phyloP scores from a whole-genome alignment of 768 basidiomycete genomes.

The Neoboletus subvelutipes region DNA sequence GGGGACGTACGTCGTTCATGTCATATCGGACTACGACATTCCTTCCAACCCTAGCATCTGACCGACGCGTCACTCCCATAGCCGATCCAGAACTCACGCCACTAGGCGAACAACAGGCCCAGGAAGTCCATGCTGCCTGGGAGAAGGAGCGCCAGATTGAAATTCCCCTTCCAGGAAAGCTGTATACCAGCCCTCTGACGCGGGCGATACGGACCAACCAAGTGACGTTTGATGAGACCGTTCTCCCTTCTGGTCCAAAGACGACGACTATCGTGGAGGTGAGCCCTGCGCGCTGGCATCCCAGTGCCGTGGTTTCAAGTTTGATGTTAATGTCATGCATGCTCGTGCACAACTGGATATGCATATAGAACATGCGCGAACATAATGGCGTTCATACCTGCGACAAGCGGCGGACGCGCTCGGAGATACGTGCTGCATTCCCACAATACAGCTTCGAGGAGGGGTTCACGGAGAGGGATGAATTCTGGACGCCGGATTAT shows the following conservation, averaged over 20 bases:
- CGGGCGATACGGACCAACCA: slow-evolving; percentile 59
- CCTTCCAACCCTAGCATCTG: neutral
- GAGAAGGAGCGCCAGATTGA: slow-evolving; percentile 9
- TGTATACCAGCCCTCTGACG: slow-evolving; percentile 49
- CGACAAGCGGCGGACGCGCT: slow-evolving; percentile 56
- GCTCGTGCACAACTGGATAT: neutral
- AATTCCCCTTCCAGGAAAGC: slow-evolving; percentile 21
- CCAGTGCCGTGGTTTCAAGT: neutral
- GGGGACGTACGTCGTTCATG: slow-evolving; percentile 63
- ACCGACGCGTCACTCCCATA: neutral
- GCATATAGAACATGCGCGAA: slow-evolving; percentile 61
- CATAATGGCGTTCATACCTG: slow-evolving; percentile 67
- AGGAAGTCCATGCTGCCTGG: slow-evolving; percentile 20
- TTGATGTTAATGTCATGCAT: neutral
- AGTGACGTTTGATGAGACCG: slow-evolving; percentile 47
- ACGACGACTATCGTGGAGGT: slow-evolving; percentile 62
- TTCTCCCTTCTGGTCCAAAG: slow-evolving; percentile 26
- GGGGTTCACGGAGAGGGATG: slow-evolving; percentile 60
- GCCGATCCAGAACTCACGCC: slow-evolving; percentile 54
- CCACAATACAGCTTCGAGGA: slow-evolving; percentile 53
- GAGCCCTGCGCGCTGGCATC: neutral
- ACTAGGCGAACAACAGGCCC: slow-evolving; percentile 57
- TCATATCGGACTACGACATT: neutral
- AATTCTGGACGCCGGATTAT: slow-evolving; percentile 46
- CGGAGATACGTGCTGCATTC: slow-evolving; percentile 40